These are phyloP conservation scores for Boletus pseudo-olivaceus DNA, from an alignment of 768 basidiomycete genomes.

Conservation along the genomic window DNA sequence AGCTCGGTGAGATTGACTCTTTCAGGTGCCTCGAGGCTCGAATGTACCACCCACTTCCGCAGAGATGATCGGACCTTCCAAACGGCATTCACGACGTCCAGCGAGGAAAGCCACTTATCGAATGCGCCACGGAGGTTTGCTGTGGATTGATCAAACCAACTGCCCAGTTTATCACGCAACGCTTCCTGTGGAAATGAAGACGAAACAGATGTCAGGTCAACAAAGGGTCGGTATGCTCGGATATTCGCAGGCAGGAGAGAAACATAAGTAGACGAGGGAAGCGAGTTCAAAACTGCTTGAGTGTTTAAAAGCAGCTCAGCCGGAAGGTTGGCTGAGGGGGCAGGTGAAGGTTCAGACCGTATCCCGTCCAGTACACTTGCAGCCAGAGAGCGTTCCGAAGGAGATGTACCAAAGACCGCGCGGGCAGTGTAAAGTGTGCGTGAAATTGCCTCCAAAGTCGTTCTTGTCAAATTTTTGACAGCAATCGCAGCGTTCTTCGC, in stretches of 20 bases:
- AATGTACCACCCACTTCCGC: constrained; percentile 43
- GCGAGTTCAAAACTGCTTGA: constrained; percentile 56
- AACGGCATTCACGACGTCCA: constrained; percentile 61
- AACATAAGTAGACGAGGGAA: constrained; percentile 84
- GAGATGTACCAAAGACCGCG: constrained; percentile 48
- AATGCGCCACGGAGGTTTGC: constrained; percentile 43
- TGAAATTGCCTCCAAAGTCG: constrained; percentile 52
- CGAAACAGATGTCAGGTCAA: constrained; percentile 63
- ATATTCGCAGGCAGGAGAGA: constrained; percentile 70
- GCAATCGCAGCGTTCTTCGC: constrained; percentile 42
- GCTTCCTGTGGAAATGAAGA: constrained; percentile 44
- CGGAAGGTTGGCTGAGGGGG: constrained; percentile 35
- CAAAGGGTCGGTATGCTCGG: constrained; percentile 79
- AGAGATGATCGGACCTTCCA: constrained; percentile 65
- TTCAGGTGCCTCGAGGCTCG: constrained; percentile 49
- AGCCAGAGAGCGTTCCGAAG: constrained; percentile 45
- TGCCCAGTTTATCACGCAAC: constrained; percentile 46
- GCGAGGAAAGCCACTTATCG: constrained; percentile 53
- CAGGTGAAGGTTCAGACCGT: constrained; percentile 45
- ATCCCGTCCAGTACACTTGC: constrained; percentile 56
- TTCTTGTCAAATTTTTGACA: constrained; percentile 51
- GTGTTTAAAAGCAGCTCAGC: constrained; percentile 62
- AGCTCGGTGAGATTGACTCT: constrained; percentile 37
- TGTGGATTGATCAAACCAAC: constrained; percentile 63
- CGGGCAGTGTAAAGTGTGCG: constrained; percentile 58